These are phyloP conservation scores for Canna indica DNA, from an alignment of 176 grass and related monocot genomes.

Conservation along the genomic window DNA sequence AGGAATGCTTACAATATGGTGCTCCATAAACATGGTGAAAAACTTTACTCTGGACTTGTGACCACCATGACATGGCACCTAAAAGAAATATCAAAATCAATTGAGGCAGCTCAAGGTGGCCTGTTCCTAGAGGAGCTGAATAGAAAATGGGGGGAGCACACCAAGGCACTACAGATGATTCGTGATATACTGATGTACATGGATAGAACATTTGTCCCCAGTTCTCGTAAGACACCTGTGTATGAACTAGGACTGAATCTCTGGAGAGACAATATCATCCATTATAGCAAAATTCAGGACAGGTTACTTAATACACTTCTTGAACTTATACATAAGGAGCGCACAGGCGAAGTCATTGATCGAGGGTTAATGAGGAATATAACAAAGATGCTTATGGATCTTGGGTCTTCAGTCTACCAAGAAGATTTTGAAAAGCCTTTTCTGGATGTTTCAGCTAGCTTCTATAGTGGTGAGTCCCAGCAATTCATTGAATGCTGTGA, in stretches of 20 bases:
- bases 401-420: conserved; percentile 75
- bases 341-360: conserved; percentile 81
- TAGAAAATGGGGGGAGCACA: conserved; percentile 22
- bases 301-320: conserved; percentile 53
- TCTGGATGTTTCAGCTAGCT: conserved; percentile 65
- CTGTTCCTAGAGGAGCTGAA: conserved; percentile 21
- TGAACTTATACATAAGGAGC: conserved; percentile 71
- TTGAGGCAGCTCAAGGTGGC: neutral
- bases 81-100: conserved; percentile 2
- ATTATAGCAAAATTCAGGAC: conserved; percentile 7
- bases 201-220: conserved; percentile 1
- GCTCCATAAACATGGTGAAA: conserved; percentile 92
- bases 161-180: neutral
- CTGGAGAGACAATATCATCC: conserved; percentile 6
- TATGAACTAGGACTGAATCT: conserved; percentile 7
- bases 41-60: conserved; percentile 24
- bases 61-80: conserved; percentile 16
- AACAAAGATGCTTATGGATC: conserved; percentile 96
- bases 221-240: neutral
- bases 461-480: conserved; percentile 78
- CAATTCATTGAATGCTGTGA: conserved; percentile 79
- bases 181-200: neutral
- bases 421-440: conserved; percentile 90
- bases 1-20: conserved; percentile 99
- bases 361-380: conserved; percentile 75